Conservation (phyloP, 163 green algal genomes). For the Prototheca wickerhamii region DNA sequence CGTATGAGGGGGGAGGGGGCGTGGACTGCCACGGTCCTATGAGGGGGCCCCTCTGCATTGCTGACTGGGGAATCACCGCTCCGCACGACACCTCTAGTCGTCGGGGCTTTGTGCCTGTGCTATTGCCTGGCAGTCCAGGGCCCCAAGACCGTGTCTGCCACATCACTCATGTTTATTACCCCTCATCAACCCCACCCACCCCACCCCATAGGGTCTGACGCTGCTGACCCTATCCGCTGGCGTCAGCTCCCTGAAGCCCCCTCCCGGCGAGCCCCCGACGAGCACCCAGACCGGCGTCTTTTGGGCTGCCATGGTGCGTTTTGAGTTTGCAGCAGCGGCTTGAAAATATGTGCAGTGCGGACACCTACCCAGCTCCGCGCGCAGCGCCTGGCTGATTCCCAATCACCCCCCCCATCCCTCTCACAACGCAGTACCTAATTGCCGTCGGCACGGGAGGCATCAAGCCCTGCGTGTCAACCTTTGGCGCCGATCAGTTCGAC, state of each 20-base stretch:
- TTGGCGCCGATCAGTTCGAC: conserved; percentile 96
- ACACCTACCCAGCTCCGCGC: neutral
- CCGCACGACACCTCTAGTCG: too few species aligned
- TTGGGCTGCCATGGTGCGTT: conserved; percentile 5
- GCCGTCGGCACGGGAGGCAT: conserved; percentile 66
- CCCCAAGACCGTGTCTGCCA: too few species aligned
- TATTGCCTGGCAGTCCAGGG: neutral
- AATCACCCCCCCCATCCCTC: neutral
- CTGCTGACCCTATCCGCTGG: conserved; percentile 17
- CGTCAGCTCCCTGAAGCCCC: conserved; percentile 11
- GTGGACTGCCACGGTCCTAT: neutral
- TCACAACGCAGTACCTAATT: conserved; percentile 27
- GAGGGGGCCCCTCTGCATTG: too few species aligned
- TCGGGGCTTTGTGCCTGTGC: neutral
- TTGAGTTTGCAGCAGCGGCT: neutral
- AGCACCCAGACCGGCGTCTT: conserved; percentile 13
- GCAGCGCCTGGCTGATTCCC: neutral
- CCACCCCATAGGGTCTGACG: conserved; percentile 14
- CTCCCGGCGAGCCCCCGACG: conserved; percentile 1
- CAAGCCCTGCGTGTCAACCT: conserved; percentile 93
- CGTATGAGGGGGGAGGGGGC: neutral
- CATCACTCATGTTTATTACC: neutral
- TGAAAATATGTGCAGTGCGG: neutral
- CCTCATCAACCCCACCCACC: neutral
- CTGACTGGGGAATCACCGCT: too few species aligned